Percentiles rank a stretch among this genome's conserved stretches.
Conservation (phyloP, 140 eudicot genomes). For the Cichorium intybus region DNA sequence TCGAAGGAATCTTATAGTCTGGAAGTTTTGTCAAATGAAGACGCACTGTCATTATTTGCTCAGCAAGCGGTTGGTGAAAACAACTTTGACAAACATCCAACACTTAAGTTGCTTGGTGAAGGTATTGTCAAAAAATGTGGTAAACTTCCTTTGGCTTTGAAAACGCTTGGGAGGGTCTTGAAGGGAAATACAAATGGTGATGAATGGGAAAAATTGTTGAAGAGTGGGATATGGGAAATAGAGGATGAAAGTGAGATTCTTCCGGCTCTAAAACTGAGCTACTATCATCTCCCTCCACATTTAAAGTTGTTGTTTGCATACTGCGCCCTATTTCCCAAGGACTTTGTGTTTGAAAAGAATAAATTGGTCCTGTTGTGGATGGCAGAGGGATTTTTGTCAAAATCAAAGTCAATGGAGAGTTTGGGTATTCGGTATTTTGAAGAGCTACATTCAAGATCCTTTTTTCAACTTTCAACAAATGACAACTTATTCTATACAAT, state of each 20-base stretch:
- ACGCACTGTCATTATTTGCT: neutral
- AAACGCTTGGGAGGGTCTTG: neutral
- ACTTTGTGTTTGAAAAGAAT: neutral
- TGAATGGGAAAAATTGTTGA: neutral
- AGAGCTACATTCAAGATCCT: no score
- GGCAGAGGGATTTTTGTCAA: no score
- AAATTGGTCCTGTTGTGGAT: no score
- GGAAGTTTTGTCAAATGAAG: neutral
- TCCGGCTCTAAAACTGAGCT: constrained; percentile 27
- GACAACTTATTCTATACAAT: no score
- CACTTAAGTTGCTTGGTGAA: neutral
- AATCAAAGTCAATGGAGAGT: no score
- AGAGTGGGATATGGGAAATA: neutral
- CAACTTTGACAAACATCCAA: neutral
- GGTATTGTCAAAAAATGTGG: neutral
- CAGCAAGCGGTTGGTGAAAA: neutral
- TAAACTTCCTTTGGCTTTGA: neutral
- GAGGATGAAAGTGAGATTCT: constrained; percentile 8
- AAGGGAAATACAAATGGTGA: neutral
- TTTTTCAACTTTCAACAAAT: no score
- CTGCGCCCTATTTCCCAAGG: constrained; percentile 27
- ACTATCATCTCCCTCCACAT: constrained; percentile 21
- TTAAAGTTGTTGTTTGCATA: constrained; percentile 31
- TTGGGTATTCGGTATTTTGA: no score
- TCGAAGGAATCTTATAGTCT: neutral